Evolutionary conservation across 2,329 filamentous ascomycete species (phyloP).

Genomic region (Pseudocercospora ulei): DNA sequence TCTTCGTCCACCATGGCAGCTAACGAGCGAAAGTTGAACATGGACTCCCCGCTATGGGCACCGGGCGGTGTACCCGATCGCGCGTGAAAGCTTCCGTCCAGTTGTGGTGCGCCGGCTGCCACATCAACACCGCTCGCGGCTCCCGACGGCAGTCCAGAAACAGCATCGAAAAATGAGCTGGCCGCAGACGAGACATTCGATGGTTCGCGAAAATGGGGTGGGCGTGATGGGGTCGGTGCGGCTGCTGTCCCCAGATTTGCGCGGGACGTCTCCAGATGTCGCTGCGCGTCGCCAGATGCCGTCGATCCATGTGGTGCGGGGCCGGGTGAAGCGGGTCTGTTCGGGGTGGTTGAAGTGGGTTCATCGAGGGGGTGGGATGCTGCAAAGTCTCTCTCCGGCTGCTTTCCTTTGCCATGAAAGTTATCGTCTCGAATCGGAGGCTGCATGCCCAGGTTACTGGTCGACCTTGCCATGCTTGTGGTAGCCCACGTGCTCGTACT

Average conservation of each 20-base stretch:
- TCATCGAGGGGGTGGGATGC: conserved; percentile 39
- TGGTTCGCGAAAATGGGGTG: conserved; percentile 58
- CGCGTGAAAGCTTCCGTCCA: conserved; percentile 25
- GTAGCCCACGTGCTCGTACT: conserved; percentile 31
- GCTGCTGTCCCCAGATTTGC: conserved; percentile 36
- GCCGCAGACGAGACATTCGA: conserved; percentile 77
- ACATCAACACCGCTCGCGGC: conserved; percentile 49
- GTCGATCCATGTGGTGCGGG: conserved; percentile 27
- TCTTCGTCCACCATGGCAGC: conserved; percentile 68
- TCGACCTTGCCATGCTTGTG: conserved; percentile 31
- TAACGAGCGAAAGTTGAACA: conserved; percentile 86
- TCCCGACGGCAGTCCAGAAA: conserved; percentile 42
- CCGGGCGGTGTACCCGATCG: conserved; percentile 38
- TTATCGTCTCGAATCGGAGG: conserved; percentile 34
- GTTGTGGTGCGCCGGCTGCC: conserved; percentile 10
- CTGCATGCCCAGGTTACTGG: conserved; percentile 46
- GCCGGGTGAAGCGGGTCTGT: conserved; percentile 29
- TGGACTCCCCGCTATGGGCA: conserved; percentile 54
- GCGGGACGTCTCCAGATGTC: conserved; percentile 41
- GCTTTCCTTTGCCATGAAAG: conserved; percentile 42
- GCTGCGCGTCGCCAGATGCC: conserved; percentile 35
- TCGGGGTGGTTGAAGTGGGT: conserved; percentile 38
- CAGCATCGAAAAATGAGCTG: conserved; percentile 64
- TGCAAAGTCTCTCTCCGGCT: conserved; percentile 37
- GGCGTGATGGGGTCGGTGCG: conserved; percentile 24